phyloP scores from a whole-genome alignment of 106 monocot genomes.

The Phalaenopsis equestris region DNA sequence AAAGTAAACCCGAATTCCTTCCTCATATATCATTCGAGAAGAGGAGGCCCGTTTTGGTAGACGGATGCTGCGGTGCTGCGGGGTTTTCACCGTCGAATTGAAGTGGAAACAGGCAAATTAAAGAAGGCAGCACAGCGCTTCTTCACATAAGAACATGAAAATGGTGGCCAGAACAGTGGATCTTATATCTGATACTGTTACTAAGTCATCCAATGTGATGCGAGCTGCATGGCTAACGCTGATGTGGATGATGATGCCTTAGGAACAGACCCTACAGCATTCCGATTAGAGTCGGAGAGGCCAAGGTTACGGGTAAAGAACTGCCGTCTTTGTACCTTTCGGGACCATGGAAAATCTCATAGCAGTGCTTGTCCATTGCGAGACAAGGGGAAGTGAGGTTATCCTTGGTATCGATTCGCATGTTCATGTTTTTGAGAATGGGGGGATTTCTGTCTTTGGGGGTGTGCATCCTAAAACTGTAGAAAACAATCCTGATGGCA shows the following conservation, averaged over 20 bases:
- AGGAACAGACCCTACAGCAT: conserved; percentile 53
- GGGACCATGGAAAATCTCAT: conserved; percentile 98
- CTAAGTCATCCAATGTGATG: conserved; percentile 62
- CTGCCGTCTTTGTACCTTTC: conserved; percentile 87
- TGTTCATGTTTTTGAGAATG: conserved; percentile 94
- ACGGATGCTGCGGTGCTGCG: background rate
- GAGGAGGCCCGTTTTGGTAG: background rate
- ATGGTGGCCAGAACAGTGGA: conserved; percentile 57
- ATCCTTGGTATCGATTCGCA: conserved; percentile 86
- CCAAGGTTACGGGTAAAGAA: conserved; percentile 59
- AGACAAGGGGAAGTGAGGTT: conserved; percentile 86
- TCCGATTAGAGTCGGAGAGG: conserved; percentile 36
- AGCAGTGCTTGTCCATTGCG: conserved; percentile 87
- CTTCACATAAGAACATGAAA: background rate
- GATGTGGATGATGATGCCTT: conserved; percentile 72
- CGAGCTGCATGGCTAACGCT: conserved; percentile 57
- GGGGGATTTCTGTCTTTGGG: conserved; percentile 82
- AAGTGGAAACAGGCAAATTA: background rate
- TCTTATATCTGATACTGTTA: conserved; percentile 74
- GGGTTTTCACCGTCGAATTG: background rate
- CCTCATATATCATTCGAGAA: background rate
- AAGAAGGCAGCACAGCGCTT: background rate
- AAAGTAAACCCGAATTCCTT: too few species aligned
- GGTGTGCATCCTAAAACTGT: conserved; percentile 82
- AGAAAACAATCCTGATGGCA: conserved; percentile 78